These are phyloP conservation scores for Exophiala calicioides DNA, from an alignment of 2,329 filamentous ascomycete genomes.

Conservation along the genomic window DNA sequence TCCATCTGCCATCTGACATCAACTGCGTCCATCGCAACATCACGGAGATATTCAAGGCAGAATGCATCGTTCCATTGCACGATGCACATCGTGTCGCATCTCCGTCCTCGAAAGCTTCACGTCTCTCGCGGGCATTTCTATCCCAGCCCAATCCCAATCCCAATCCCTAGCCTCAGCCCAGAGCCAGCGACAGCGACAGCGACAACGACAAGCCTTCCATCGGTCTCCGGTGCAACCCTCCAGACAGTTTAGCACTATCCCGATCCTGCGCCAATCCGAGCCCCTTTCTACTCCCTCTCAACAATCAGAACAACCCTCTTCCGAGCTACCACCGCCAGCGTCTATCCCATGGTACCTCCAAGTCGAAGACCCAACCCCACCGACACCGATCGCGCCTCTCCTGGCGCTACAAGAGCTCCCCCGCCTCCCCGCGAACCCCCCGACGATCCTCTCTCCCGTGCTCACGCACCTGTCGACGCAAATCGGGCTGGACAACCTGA, in stretches of 20 bases:
- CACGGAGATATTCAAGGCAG: neutral
- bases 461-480: constrained; percentile 79
- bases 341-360: constrained; percentile 82
- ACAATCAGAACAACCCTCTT: neutral
- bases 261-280: constrained; percentile 3
- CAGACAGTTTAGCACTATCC: constrained; percentile 1
- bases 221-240: neutral
- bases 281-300: neutral
- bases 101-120: constrained; percentile 29
- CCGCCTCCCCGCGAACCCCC: constrained; percentile 66
- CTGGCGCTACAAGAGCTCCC: constrained; percentile 60
- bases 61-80: constrained; percentile 20
- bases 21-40: neutral
- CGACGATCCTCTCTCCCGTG: constrained; percentile 69
- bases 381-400: constrained; percentile 42
- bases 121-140: constrained; percentile 24
- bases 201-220: neutral
- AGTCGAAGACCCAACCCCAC: constrained; percentile 54
- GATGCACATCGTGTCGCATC: constrained; percentile 25
- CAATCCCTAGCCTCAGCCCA: no score
- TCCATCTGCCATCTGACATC: constrained; percentile 1
- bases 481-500: constrained; percentile 80
- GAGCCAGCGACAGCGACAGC: neutral
- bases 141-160: constrained; percentile 5
- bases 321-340: constrained; percentile 4